Base-by-base conservation (phyloP, 345 rosid species). In the Citrus trifoliata region DNA sequence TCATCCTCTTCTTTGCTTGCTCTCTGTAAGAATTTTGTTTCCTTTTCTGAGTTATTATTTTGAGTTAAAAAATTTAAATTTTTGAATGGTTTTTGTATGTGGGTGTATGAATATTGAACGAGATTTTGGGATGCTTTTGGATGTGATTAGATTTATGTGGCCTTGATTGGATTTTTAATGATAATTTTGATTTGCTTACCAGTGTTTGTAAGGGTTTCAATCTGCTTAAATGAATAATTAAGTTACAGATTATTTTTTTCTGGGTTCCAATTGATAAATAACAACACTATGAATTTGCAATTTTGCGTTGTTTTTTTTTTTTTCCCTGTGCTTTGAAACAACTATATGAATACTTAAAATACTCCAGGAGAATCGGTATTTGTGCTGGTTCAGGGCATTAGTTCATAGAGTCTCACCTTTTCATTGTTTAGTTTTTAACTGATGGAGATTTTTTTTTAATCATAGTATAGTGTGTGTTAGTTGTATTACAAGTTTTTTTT, bases 1-100 rank as follows among this genome's bases (percentile, higher is more conserved):
- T 91, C 79, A 85, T 93, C 70, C 87, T 93, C 87, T 91, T 89
- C 93, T 92, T 93, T 59, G 95, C 97, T 72, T 96, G 98, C 70
- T 75, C 99, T 70, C 74, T 96, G 98, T 96, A 88, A 46, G 90
- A 28, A 25, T 74, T 63, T 48, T 6, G 70, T 30, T 30, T 63
- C 32, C 61, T 61, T 8, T 74, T 32, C 30, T 55, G 42, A 18
- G 61, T 72, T 33, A 19, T 10, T 32, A 21, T 55, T 69, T 24
- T 6, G 9, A 33, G 21, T 73, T 46, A 35, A 58, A 40, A 33
- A 65, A 53, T 2, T 28, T 73, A 7, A 32, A 42, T 0, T 33
- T 42, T 48, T 30, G 4, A 22, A 33, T 64, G 37, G 56, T 75
- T 30, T 7, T 7, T 64, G n/a, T 51, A 12, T 46, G 18, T 46